phyloP scores from a whole-genome alignment of 768 basidiomycete genomes.

The Naematelia encephala region DNA sequence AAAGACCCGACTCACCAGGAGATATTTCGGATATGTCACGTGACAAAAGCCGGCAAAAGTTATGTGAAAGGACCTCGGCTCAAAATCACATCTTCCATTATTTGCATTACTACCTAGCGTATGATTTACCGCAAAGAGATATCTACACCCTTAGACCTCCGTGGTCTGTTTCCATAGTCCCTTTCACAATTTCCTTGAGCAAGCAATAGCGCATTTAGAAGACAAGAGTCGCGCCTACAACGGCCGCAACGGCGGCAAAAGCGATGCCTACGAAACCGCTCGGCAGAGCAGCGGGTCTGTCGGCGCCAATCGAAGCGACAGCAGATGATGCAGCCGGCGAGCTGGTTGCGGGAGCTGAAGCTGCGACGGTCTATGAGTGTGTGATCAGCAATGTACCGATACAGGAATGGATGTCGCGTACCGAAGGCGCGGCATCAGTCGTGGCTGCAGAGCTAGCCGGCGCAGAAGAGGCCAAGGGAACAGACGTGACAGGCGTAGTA shows the following conservation, averaged over 20 bases:
- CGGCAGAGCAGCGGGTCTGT: neutral
- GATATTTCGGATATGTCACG: neutral
- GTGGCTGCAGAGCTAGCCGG: neutral
- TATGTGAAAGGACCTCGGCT: neutral
- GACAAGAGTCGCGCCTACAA: conserved; percentile 4
- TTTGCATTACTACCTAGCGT: neutral
- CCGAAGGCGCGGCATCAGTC: neutral
- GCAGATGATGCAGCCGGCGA: no score
- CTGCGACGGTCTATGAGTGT: no score
- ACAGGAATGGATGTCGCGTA: neutral
- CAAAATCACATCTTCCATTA: neutral
- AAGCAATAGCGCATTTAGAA: neutral
- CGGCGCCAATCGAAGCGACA: neutral
- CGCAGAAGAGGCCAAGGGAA: neutral
- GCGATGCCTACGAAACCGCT: neutral
- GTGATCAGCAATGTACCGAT: no score
- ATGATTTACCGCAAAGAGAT: neutral
- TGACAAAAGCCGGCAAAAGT: neutral
- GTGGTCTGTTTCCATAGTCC: neutral
- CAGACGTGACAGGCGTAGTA: neutral
- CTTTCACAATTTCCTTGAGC: neutral
- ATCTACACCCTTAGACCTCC: neutral
- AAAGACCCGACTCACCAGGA: neutral
- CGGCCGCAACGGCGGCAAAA: neutral
- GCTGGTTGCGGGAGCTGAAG: no score